These are phyloP conservation scores for Eucalyptus cladocalyx DNA, from an alignment of 345 rosid species.

Conservation along the genomic window DNA sequence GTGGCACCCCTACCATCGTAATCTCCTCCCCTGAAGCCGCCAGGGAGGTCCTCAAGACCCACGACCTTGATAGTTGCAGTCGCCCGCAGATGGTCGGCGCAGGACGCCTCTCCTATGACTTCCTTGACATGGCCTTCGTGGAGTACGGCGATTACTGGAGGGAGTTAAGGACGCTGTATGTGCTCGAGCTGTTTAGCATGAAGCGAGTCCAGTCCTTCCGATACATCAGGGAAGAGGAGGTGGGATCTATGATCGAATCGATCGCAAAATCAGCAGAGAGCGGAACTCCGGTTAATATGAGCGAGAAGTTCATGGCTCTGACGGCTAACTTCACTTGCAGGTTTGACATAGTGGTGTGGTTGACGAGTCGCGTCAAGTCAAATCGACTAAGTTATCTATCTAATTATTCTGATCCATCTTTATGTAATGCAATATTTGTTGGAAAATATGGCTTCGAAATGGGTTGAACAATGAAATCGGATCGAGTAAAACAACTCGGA, in stretches of 20 bases:
- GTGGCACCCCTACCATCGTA: neutral
- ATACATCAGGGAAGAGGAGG: slow-evolving; percentile 12
- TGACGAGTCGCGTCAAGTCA: neutral
- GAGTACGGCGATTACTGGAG: slow-evolving; percentile 2
- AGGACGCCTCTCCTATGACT: slow-evolving; percentile 15
- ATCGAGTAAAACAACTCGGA: too few relatives aligned
- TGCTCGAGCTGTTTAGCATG: slow-evolving; percentile 3
- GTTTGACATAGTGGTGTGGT: neutral
- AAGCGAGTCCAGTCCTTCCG: neutral
- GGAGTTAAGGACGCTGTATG: slow-evolving; percentile 12
- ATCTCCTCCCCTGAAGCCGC: slow-evolving; percentile 13
- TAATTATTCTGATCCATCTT: too few relatives aligned
- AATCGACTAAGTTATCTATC: neutral
- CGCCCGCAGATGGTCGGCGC: slow-evolving; percentile 1
- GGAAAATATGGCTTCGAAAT: too few relatives aligned
- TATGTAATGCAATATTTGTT: too few relatives aligned
- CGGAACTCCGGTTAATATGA: slow-evolving; percentile 4
- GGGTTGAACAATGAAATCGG: too few relatives aligned
- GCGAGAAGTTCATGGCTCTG: slow-evolving; percentile 8
- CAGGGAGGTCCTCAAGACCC: neutral
- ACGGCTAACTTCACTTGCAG: neutral
- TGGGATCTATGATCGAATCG: slow-evolving; percentile 4
- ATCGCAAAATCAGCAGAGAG: slow-evolving; percentile 4
- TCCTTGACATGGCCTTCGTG: slow-evolving; percentile 10
- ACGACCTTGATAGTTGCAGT: slow-evolving; percentile 6